phyloP scores from a whole-genome alignment of 768 basidiomycete species.

The Lentinula guzmanii region DNA sequence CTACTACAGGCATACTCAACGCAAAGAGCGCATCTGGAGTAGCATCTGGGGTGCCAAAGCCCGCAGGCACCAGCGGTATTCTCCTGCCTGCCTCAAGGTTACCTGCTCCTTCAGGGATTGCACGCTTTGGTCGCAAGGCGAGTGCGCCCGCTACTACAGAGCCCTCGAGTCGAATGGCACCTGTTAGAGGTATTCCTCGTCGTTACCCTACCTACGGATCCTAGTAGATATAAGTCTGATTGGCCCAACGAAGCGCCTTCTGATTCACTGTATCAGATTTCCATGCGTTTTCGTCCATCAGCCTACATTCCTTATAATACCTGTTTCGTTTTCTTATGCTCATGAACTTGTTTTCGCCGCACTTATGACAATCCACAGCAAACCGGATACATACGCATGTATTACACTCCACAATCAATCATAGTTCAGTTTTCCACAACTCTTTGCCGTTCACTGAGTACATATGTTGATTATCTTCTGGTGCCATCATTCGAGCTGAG shows the following conservation, averaged over 20 bases:
- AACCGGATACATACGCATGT: neutral
- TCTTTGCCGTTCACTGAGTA: no score
- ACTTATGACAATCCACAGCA: neutral
- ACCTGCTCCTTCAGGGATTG: constrained; percentile 7
- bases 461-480: no score
- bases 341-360: neutral
- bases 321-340: neutral
- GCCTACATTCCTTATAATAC: neutral
- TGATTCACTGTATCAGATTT: neutral
- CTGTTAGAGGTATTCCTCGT: neutral
- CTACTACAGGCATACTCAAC: constrained; percentile 1
- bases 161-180: neutral
- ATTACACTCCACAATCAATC: neutral
- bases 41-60: neutral
- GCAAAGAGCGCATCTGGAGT: neutral
- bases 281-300: neutral
- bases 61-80: neutral
- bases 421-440: no score
- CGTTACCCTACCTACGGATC: neutral
- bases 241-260: neutral
- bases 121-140: neutral
- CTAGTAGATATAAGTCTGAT: neutral
- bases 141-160: neutral
- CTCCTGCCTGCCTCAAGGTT: neutral
- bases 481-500: no score